Evolutionary conservation across 371 early-diverging fungal genomes (phyloP), one percentile per base, ranked within the genome.

Genomic region (Parasitella parasitica): DNA sequence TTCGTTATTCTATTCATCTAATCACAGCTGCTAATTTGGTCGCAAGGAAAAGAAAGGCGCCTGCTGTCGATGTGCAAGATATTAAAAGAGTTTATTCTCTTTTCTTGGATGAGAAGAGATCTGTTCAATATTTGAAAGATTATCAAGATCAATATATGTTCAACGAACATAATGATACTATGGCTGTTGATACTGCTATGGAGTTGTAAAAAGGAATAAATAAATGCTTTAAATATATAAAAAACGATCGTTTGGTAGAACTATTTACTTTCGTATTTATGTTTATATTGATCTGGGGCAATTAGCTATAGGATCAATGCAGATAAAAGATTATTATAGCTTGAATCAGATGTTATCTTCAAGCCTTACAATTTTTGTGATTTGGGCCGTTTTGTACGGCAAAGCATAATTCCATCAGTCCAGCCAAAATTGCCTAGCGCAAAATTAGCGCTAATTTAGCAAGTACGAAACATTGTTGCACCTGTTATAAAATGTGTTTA

Each of bases 1-100:
- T 99, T 67, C 89, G 99, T 53, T 99, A 99, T 69, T 87, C 98
- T 0, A 97, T 99, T 61, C 98, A 99, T 70, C 72, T 99, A 27
- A 97, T 99, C 65, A 95, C 98, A 22, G 92, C 96, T 11, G 89
- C 96, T 12, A 83, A 93, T 59, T 75, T 97, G 52, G 91, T 96
- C 28, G 90, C 98, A 34, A 79, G 87, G 66, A 97, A 93, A 82
- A 82, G 97, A 70, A 95, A 96, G 86, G 90, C 94, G 7, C 70
- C 88, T 16, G 86, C 84, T 62, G 97, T 99, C 1, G 95, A 94
- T 64, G 89, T 95, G 8, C 86, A 86, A 35, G 98, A 99, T 69
- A 92, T 99, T 64, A 89, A 91, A 74, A 83, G 94, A 7, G 97
- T 93, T 4, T 97, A 97, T 70, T 82, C 91, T 50, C 84, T 99